Percentiles rank a stretch among this genome's conserved stretches.
These are phyloP conservation scores for Oldenlandia corymbosa DNA, from an alignment of 257 asterid genomes.

Conservation along the genomic window DNA sequence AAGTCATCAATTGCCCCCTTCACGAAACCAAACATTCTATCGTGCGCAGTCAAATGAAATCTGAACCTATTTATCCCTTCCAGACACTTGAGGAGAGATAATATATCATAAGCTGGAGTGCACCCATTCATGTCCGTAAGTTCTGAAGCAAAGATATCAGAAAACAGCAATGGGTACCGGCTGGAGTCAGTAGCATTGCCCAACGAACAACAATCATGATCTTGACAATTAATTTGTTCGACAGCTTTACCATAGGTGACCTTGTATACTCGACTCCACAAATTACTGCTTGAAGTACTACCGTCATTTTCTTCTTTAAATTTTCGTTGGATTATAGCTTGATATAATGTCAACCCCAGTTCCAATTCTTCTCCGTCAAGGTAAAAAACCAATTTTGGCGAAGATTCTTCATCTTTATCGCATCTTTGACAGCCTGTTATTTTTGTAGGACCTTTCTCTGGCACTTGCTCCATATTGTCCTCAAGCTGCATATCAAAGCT, in stretches of 20 bases:
- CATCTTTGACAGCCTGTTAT: constrained; percentile 28
- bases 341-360: constrained; percentile 56
- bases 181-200: constrained; percentile 23
- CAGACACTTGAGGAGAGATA: constrained; percentile 68
- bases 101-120: constrained; percentile 53
- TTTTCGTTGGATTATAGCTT: constrained; percentile 53
- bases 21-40: constrained; percentile 45
- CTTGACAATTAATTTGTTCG: constrained; percentile 24
- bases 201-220: constrained; percentile 27
- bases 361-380: constrained; percentile 63
- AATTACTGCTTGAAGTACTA: constrained; percentile 29
- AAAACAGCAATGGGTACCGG: constrained; percentile 33
- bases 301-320: constrained; percentile 40
- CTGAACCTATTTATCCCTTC: constrained; percentile 70
- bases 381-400: constrained; percentile 49
- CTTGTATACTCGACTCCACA: constrained; percentile 67
- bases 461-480: constrained; percentile 42
- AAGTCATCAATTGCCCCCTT: constrained; percentile 45
- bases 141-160: constrained; percentile 38
- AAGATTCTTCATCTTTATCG: constrained; percentile 33
- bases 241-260: constrained; percentile 50
- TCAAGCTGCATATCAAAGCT: constrained; percentile 16
- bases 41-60: constrained; percentile 53
- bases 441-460: constrained; percentile 23
- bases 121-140: constrained; percentile 37